Evolutionary conservation across 495 filamentous ascomycete genomes (phyloP).

Genomic region (Cercophora sp.): DNA sequence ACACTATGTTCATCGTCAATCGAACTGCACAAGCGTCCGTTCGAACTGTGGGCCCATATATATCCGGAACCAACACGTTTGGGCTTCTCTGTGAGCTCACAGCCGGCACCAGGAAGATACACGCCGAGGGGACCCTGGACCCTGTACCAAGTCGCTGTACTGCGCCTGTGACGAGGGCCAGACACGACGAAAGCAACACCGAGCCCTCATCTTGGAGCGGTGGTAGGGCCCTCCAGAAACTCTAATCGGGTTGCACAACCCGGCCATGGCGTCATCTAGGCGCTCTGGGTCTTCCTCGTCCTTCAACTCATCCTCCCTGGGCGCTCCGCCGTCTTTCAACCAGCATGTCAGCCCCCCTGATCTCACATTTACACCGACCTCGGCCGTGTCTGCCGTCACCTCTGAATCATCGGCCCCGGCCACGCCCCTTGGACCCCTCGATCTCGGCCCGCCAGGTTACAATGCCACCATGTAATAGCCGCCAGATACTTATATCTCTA

Average conservation of each 20-base stretch:
- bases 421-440: conserved; percentile 32
- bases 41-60: not conserved
- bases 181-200: not conserved
- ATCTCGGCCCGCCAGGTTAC: conserved; percentile 36
- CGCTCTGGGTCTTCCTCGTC: conserved; percentile 34
- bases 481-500: not conserved
- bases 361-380: conserved; percentile 31
- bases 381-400: conserved; percentile 29
- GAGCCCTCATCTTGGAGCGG: not conserved
- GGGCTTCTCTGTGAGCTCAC: too few species aligned
- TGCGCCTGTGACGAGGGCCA: conserved; percentile 4
- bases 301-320: conserved; percentile 31
- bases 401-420: conserved; percentile 27
- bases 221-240: not conserved
- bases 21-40: not conserved
- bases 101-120: too few species aligned
- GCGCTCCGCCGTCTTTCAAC: conserved; percentile 24
- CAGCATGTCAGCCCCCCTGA: conserved; percentile 27
- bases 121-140: too few species aligned
- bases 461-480: conserved; percentile 34
- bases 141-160: too few species aligned
- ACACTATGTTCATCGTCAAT: not conserved
- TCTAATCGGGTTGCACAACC: not conserved
- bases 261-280: conserved; percentile 28
- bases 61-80: too few species aligned